These are phyloP conservation scores for Iris pallida DNA, from an alignment of 116 monocot species.

Conservation along the genomic window DNA sequence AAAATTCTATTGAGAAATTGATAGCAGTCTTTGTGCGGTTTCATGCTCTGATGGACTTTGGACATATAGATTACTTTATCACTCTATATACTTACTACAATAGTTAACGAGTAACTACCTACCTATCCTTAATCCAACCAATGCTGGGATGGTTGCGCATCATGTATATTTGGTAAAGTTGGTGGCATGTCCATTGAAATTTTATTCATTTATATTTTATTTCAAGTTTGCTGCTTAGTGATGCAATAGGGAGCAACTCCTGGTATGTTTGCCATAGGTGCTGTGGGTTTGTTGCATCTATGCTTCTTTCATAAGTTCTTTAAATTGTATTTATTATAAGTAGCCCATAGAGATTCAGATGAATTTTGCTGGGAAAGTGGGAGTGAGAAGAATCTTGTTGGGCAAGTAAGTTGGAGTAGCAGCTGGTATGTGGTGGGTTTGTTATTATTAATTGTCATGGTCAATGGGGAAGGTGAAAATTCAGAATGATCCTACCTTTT, in stretches of 20 bases:
- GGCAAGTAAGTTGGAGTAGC: background rate
- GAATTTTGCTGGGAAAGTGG: no score
- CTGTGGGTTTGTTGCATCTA: background rate
- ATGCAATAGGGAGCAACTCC: background rate
- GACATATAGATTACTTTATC: no score
- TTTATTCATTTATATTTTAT: conserved; percentile 1
- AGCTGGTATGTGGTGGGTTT: conserved; percentile 11
- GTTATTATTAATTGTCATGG: conserved; percentile 1
- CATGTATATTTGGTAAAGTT: conserved; percentile 4
- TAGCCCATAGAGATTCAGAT: background rate
- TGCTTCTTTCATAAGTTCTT: background rate
- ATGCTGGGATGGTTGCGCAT: background rate
- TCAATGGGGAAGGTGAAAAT: background rate
- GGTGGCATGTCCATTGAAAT: conserved; percentile 2
- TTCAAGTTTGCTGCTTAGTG: conserved; percentile 3
- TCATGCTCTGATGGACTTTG: no score
- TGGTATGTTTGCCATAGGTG: conserved; percentile 2
- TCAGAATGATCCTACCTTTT: conserved; percentile 2
- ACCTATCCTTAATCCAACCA: no score
- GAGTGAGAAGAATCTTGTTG: no score
- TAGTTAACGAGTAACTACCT: no score
- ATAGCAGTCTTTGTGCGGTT: no score
- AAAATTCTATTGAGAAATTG: no score
- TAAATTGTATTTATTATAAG: conserved; percentile 3
- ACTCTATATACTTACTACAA: no score